These are phyloP conservation scores for Trichophyton mentagrophytes DNA, from an alignment of 2,329 filamentous ascomycete genomes.

Conservation along the genomic window DNA sequence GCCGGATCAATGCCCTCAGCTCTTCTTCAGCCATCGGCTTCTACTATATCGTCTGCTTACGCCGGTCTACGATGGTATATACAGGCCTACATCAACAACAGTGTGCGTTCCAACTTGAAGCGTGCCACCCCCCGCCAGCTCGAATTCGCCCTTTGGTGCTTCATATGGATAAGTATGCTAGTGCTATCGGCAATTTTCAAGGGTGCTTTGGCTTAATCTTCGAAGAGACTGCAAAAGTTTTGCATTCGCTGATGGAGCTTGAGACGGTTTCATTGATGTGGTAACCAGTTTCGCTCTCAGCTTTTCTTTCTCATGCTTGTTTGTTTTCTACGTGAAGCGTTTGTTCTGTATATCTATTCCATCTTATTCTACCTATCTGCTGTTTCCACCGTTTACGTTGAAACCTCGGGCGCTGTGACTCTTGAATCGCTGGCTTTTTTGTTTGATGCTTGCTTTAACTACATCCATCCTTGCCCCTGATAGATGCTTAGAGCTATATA, in stretches of 20 bases:
- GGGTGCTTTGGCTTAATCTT: not conserved
- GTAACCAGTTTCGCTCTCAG: not conserved
- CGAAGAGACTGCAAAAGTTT: not conserved
- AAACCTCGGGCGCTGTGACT: not conserved
- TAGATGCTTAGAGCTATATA: not conserved
- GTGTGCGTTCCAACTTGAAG: not conserved
- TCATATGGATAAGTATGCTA: not conserved
- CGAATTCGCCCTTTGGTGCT: constrained; percentile 2
- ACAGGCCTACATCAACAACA: not conserved
- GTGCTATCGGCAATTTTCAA: not conserved
- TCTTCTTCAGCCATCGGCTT: not conserved
- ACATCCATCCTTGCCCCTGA: not conserved
- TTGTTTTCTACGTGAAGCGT: not conserved
- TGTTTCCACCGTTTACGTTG: not conserved
- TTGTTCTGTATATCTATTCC: not conserved
- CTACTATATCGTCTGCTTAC: not conserved
- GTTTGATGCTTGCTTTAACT: not conserved
- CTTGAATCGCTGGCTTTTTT: not conserved
- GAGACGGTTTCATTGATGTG: not conserved
- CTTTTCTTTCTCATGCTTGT: not conserved
- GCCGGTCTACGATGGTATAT: not conserved
- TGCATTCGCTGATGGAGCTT: not conserved
- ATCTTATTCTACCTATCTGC: not conserved
- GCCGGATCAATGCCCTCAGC: not conserved
- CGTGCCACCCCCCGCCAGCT: not conserved